A percentile compares a stretch with the other conserved stretches of the same genome.
phyloP scores from a whole-genome alignment of 208 protist species.

The Wallacemonas sp. region DNA sequence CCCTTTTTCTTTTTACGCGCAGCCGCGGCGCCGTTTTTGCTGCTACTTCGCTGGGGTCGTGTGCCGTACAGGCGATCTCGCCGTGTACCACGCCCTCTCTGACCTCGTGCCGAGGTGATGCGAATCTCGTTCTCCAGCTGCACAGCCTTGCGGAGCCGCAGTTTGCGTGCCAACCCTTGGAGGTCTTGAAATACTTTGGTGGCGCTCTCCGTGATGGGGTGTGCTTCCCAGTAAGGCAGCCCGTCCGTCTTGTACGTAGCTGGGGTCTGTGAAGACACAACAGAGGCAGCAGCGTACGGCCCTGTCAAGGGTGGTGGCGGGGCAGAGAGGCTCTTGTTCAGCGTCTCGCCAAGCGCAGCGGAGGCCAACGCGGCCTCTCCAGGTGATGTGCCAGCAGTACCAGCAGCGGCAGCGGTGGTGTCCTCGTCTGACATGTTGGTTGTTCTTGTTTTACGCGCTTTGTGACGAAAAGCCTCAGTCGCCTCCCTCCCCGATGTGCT shows the following conservation, averaged over 20 bases:
- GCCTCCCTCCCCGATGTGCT: background rate
- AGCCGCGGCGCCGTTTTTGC: too few relatives aligned
- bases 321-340: too few relatives aligned
- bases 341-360: conserved; percentile 4
- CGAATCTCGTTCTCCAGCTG: conserved; percentile 14
- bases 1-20: too few relatives aligned
- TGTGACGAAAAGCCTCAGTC: background rate
- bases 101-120: background rate
- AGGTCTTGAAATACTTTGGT: conserved; percentile 29
- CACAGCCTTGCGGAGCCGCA: conserved; percentile 22
- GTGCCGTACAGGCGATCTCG: background rate
- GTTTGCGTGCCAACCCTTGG: conserved; percentile 27
- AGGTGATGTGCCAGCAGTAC: too few relatives aligned
- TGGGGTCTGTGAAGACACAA: background rate
- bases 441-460: background rate
- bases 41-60: background rate
- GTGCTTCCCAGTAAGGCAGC: conserved; percentile 32
- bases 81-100: background rate
- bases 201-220: conserved; percentile 34
- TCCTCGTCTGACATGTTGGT: too few relatives aligned
- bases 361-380: background rate
- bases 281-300: too few relatives aligned
- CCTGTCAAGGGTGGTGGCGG: too few relatives aligned
- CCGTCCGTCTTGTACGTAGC: conserved; percentile 18
- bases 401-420: too few relatives aligned